phyloP scores from a whole-genome alignment of 306 rosid genomes.

The Pyrus betulifolia region DNA sequence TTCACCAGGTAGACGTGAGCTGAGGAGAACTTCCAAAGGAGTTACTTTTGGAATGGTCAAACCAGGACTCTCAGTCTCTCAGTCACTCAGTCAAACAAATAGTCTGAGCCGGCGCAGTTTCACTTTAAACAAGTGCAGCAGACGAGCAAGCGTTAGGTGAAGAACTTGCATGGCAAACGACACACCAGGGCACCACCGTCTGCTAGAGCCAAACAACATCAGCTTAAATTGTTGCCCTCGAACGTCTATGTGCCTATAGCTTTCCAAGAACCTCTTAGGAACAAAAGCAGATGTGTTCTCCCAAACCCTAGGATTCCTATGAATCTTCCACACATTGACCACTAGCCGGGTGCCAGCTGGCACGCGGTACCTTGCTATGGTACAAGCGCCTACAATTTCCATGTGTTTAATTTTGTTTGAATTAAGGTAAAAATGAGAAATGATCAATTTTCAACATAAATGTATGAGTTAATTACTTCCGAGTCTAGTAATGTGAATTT shows the following conservation, averaged over 20 bases:
- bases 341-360: conserved; percentile 39
- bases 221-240: conserved; percentile 44
- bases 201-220: conserved; percentile 50
- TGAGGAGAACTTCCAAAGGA: conserved; percentile 39
- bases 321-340: conserved; percentile 58
- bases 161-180: conserved; percentile 46
- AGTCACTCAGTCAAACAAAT: conserved; percentile 32
- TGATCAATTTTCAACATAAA: too few species aligned
- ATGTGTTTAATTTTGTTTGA: too few species aligned
- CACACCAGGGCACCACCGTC: conserved; percentile 47
- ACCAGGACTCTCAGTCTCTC: conserved; percentile 35
- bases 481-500: too few species aligned
- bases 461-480: too few species aligned
- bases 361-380: conserved; percentile 32
- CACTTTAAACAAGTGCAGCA: conserved; percentile 43
- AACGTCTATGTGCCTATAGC: conserved; percentile 22
- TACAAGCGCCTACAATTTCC: neutral
- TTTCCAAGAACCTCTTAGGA: conserved; percentile 43
- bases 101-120: conserved; percentile 14
- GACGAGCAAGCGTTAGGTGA: conserved; percentile 38
- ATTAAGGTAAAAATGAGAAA: too few species aligned
- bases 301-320: conserved; percentile 51
- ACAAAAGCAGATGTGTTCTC: conserved; percentile 23
- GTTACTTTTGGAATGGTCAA: conserved; percentile 40
- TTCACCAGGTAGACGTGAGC: conserved; percentile 33